Evolutionary conservation across 306 rosid species (phyloP), one percentile per base, ranked within the genome.

Genomic region (Trichosanthes truncata): DNA sequence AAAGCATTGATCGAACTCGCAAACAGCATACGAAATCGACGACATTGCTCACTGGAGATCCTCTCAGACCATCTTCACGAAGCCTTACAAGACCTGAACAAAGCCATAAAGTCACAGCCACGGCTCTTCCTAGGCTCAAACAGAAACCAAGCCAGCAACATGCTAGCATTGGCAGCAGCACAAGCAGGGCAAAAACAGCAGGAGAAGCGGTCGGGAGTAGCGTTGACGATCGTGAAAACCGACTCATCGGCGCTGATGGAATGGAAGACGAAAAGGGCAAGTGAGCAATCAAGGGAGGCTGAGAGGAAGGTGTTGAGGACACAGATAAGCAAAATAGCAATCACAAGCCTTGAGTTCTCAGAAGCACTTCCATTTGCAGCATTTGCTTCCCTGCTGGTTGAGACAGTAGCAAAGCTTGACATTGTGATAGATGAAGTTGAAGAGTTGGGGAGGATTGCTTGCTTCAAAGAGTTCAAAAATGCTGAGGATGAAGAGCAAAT

Each of bases 361-460:
- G 97, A 95, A 80, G 98, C 98, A 45, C 97, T 92, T 83, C 98
- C 97, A 5, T 88, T 95, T 79, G 98, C 98, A 53, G 97, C 97
- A 20, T 95, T 95, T 81, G 97, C 98, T 25, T 90, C 97, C n/a
- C 79, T 92, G 88, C 89, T 95, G 29, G 98, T 92, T 78, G 98
- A 95, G 87, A 89, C 89, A 0, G 98, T 91, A 69, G 98, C 97
- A 2, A 95, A 92, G 85, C 88, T 95, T 25, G 98, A 95, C 73
- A 78, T 68, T 80, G 91, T 95, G 21, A 95, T 95, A 2, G 96
- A 84, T 82, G 96, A 92, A 85, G 90, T 95, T 57, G 97, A 95
- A 68, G 97, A 89, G 81, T 80, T 95, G 75, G 98, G 97, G 49
- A 91, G 88, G 76, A 80, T 88, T 68, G 92, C 93, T 18, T 84